Evolutionary conservation across 768 basidiomycete species (phyloP).

Genomic region (Suillus occidentalis): DNA sequence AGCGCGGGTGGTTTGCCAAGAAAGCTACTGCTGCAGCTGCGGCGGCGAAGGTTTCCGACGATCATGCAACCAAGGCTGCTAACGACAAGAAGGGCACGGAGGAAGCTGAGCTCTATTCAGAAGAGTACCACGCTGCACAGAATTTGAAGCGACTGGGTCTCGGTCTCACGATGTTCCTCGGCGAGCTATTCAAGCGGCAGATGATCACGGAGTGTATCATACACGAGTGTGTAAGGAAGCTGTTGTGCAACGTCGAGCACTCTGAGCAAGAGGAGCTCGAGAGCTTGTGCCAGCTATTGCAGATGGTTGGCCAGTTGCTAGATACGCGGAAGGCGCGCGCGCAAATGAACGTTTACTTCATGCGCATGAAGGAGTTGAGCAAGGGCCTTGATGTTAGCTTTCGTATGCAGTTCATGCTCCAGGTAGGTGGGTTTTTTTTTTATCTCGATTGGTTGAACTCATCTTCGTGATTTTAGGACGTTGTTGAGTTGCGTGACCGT

Average conservation of each 20-base stretch:
- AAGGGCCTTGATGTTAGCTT: constrained; percentile 75
- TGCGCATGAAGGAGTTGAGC: constrained; percentile 79
- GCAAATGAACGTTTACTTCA: constrained; percentile 92
- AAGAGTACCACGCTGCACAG: constrained; percentile 94
- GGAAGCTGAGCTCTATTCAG: constrained; percentile 79
- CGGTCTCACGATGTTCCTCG: constrained; percentile 96
- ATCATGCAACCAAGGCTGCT: constrained; percentile 44
- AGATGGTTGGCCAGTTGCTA: constrained; percentile 81
- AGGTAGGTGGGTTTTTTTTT: constrained; percentile 53
- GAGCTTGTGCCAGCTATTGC: constrained; percentile 88
- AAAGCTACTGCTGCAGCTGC: constrained; percentile 78
- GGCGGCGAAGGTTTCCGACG: constrained; percentile 27
- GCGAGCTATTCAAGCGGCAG: constrained; percentile 96
- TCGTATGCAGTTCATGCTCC: constrained; percentile 94
- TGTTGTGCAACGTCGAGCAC: constrained; percentile 88
- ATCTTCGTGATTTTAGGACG: constrained; percentile 53
- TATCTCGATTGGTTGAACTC: neutral
- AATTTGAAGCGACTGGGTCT: constrained; percentile 97
- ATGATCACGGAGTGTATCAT: constrained; percentile 98
- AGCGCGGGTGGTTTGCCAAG: constrained; percentile 90
- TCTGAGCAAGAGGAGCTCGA: constrained; percentile 99
- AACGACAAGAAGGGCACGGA: constrained; percentile 55
- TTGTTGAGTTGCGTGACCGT: constrained; percentile 83
- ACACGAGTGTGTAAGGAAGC: constrained; percentile 97
- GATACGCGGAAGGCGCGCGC: constrained; percentile 80